Percentiles rank a stretch among this genome's conserved stretches.
Conservation (phyloP, 192 early-diverging fungal genomes). For the Phlyctochytrium arcticum region DNA sequence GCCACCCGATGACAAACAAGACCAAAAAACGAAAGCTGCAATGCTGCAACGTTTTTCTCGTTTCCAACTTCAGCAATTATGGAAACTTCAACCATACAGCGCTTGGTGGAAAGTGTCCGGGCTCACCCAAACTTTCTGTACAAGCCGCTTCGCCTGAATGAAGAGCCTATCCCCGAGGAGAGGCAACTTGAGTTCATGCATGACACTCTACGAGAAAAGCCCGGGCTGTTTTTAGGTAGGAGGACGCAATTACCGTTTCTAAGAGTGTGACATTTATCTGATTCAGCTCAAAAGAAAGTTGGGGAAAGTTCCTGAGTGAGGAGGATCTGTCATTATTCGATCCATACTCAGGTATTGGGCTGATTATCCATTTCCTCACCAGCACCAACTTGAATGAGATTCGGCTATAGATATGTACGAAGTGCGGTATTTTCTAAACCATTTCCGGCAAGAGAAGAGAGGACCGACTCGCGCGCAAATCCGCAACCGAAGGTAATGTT, state of each 20-base stretch:
- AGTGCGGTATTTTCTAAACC: conserved; percentile 2
- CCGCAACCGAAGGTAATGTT: conserved; percentile 7
- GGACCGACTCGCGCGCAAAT: conserved; percentile 7
- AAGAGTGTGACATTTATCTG: background rate
- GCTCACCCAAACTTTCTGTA: background rate
- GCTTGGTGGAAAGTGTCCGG: background rate
- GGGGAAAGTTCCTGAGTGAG: conserved; percentile 1
- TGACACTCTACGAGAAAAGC: background rate
- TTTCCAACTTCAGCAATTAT: no score
- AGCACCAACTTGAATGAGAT: background rate
- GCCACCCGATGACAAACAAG: no score
- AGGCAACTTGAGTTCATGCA: background rate
- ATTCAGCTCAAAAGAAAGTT: conserved; percentile 10
- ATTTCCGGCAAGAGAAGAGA: background rate
- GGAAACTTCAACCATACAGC: background rate
- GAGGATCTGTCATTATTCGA: background rate
- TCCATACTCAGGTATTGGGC: background rate
- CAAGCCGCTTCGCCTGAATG: background rate
- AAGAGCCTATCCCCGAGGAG: background rate
- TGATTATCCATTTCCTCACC: background rate
- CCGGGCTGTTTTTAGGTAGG: conserved; percentile 9
- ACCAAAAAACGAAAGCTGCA: no score
- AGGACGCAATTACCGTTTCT: background rate
- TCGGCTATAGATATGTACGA: conserved; percentile 2
- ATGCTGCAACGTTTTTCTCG: no score